Base-by-base conservation (phyloP, 2,329 filamentous ascomycete species). In the Cercospora sojina region DNA sequence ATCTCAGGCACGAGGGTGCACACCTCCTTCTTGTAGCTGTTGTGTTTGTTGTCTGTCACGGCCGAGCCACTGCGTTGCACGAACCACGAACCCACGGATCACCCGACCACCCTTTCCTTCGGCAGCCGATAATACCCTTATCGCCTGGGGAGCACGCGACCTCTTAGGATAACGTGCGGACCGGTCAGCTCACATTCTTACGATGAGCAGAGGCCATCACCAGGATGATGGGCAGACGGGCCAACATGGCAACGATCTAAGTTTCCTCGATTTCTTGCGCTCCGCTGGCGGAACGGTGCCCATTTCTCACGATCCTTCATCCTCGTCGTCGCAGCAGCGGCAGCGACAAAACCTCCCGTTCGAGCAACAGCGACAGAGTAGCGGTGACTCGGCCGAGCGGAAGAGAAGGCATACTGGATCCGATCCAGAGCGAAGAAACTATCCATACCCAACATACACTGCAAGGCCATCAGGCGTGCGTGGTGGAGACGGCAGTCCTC, bases 341-440 rank as follows among this genome's bases (percentile, higher is more conserved):
- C 59, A 61, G 59, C 59, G 43, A 23, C 59, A 51, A 5, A 35
- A 43, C 43, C 25, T 9, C 12, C 58, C 29, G 5, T 29, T 49
- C 25, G 32, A 51, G 43, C 59, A 61, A 23, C 59, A 49, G 43
- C 60, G 31, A 27, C 43, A 41, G 31, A 32, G 64, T 25, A 57
- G 57, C 49, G 38, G 25, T 20, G 64, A 71, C n/a, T 74, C 72
- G 5, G 65, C 68, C 3, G 73, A 76, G 8, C 70, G 74, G 12
- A 76, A 76, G 65, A 70, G 74, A 56, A 64, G 73, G 57, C 71
- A 74, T 35, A 72, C 73, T 3, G 70, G 72, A 23, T 60, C 67
- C 10, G 70, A 74, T 35, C 70, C 69, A n/a, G 69, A 69, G 65
- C 35, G 69, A 57, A 63, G 70, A 59, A 64, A 64, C 13, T 72